These are phyloP conservation scores for Schrenkiella parvula DNA, from an alignment of 345 rosid genomes.

Conservation along the genomic window DNA sequence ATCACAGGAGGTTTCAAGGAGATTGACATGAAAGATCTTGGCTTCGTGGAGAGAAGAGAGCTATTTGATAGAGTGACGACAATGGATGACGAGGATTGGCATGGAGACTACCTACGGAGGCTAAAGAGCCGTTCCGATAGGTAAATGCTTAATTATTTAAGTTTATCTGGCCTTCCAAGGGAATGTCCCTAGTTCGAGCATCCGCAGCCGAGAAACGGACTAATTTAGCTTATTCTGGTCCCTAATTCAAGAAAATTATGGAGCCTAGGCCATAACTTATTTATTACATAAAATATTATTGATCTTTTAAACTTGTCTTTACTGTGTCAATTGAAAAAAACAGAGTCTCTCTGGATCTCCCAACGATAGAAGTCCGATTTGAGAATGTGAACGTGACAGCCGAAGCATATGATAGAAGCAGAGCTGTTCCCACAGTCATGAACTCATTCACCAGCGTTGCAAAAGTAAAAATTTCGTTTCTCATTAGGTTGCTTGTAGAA, in stretches of 20 bases:
- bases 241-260: not conserved
- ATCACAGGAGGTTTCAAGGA: constrained; percentile 34
- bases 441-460: constrained; percentile 23
- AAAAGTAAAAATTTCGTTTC: constrained; percentile 26
- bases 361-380: constrained; percentile 46
- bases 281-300: not conserved
- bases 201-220: not conserved
- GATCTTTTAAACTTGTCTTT: not conserved
- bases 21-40: constrained; percentile 35
- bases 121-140: constrained; percentile 41
- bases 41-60: constrained; percentile 28
- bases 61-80: constrained; percentile 34
- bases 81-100: constrained; percentile 23
- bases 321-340: not conserved
- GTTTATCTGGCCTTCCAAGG: not conserved
- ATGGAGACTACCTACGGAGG: constrained; percentile 40
- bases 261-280: not conserved
- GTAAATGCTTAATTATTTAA: not conserved
- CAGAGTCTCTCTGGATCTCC: constrained; percentile 41
- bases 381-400: constrained; percentile 36
- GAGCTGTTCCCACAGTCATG: constrained; percentile 37
- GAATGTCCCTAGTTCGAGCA: not conserved
- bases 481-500: not conserved
- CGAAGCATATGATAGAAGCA: constrained; percentile 31
- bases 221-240: not conserved